phyloP scores from a whole-genome alignment of 2,329 filamentous ascomycete species.

The Monilinia aucupariae region DNA sequence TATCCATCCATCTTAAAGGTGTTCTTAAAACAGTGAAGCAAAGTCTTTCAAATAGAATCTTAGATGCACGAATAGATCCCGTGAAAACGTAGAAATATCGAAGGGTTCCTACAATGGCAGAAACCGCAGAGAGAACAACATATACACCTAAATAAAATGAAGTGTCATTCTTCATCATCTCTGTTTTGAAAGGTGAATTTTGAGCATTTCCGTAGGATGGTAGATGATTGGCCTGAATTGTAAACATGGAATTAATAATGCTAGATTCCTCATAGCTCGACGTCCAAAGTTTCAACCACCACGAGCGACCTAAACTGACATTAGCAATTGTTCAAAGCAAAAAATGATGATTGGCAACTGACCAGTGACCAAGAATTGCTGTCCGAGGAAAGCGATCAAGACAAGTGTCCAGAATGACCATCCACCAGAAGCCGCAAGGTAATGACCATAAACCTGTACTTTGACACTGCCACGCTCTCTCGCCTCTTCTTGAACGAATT shows the following conservation, averaged over 20 bases:
- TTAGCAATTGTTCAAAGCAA: slow-evolving; percentile 8
- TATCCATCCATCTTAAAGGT: slow-evolving; percentile 75
- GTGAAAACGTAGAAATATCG: slow-evolving; percentile 59
- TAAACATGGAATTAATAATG: slow-evolving; percentile 37
- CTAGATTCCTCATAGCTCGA: slow-evolving; percentile 38
- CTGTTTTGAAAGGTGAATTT: slow-evolving; percentile 6
- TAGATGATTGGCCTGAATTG: slow-evolving; percentile 33
- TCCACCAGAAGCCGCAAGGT: slow-evolving; percentile 62
- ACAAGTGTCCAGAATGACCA: slow-evolving; percentile 53
- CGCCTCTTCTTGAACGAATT: slow-evolving; percentile 73
- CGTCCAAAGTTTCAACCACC: slow-evolving; percentile 63
- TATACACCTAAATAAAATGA: slow-evolving; percentile 66
- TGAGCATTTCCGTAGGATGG: slow-evolving; percentile 4
- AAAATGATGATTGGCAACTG: slow-evolving; percentile 26
- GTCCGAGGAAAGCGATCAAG: slow-evolving; percentile 48
- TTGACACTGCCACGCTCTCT: slow-evolving; percentile 66
- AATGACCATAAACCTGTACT: slow-evolving; percentile 59
- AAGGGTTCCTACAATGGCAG: slow-evolving; percentile 54
- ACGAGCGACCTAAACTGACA: slow-evolving; percentile 44
- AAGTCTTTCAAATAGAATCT: slow-evolving; percentile 60
- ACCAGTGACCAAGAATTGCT: slow-evolving; percentile 52
- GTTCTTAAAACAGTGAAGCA: slow-evolving; percentile 63
- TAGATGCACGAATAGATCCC: slow-evolving; percentile 65
- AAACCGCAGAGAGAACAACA: slow-evolving; percentile 51
- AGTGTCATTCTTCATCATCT: slow-evolving; percentile 34